Conservation (phyloP, 2,329 filamentous ascomycete genomes). For the Keithomyces neogunnii region DNA sequence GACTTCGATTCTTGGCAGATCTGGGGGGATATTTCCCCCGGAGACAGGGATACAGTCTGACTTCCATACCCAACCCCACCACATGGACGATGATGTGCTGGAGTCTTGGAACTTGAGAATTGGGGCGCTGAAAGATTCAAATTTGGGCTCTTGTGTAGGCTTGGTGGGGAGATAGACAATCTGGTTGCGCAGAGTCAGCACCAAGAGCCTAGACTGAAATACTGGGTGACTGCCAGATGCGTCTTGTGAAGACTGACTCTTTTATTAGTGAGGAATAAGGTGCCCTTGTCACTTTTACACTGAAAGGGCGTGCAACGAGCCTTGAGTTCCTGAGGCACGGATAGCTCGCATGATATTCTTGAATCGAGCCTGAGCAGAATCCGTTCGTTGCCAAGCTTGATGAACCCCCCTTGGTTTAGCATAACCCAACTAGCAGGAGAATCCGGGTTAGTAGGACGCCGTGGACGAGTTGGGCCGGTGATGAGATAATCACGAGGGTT, state of each 20-base stretch:
- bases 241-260: slow-evolving; percentile 46
- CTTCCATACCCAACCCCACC: slow-evolving; percentile 90
- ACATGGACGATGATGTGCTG: slow-evolving; percentile 70
- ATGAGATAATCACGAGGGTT: slow-evolving; percentile 34
- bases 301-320: slow-evolving; percentile 55
- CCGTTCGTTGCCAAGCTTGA: slow-evolving; percentile 76
- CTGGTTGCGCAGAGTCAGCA: slow-evolving; percentile 33
- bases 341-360: slow-evolving; percentile 68
- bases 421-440: slow-evolving; percentile 73
- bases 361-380: slow-evolving; percentile 73
- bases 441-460: slow-evolving; percentile 40
- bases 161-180: slow-evolving; percentile 78
- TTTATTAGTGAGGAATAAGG: slow-evolving; percentile 76
- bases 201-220: not conserved
- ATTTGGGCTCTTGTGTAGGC: slow-evolving; percentile 47
- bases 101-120: slow-evolving; percentile 83
- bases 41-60: slow-evolving; percentile 71
- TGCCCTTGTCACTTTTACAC: slow-evolving; percentile 65
- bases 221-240: not conserved
- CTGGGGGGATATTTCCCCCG: slow-evolving; percentile 72
- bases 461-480: slow-evolving; percentile 23
- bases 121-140: slow-evolving; percentile 84
- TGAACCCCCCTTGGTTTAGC: slow-evolving; percentile 71
- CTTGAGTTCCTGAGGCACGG: slow-evolving; percentile 56
- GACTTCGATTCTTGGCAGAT: slow-evolving; percentile 65